These are phyloP conservation scores for Alternaria sp. DNA, from an alignment of 2,329 filamentous ascomycete species.

Conservation along the genomic window DNA sequence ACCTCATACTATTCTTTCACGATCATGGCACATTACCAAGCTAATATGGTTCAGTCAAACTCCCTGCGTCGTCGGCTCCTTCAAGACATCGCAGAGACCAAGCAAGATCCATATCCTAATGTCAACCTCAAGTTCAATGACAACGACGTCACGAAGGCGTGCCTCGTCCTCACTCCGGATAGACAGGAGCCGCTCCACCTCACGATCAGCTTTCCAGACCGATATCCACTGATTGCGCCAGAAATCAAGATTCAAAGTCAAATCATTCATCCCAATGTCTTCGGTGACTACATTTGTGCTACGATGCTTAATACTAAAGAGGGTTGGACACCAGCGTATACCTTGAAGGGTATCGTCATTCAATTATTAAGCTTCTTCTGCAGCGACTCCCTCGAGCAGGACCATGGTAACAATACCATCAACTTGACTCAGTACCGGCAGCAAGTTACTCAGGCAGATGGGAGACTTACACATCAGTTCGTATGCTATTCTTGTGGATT, in stretches of 20 bases:
- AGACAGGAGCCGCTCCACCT: conserved; percentile 55
- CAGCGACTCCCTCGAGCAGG: conserved; percentile 58
- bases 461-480: not conserved
- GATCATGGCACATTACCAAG: not conserved
- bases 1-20: not conserved
- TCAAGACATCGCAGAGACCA: conserved; percentile 58
- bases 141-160: conserved; percentile 49
- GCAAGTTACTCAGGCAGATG: not conserved
- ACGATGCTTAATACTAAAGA: conserved; percentile 55
- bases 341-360: conserved; percentile 59
- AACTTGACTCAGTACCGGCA: conserved; percentile 32
- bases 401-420: conserved; percentile 31
- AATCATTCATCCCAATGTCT: conserved; percentile 59
- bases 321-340: conserved; percentile 61
- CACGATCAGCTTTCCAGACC: conserved; percentile 46
- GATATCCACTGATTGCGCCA: conserved; percentile 55
- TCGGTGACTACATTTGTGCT: conserved; percentile 56
- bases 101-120: conserved; percentile 58
- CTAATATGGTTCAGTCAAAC: not conserved
- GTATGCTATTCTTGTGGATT: not conserved
- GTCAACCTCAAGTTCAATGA: conserved; percentile 54
- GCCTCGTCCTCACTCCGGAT: conserved; percentile 56
- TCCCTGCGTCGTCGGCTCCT: conserved; percentile 42
- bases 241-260: conserved; percentile 52
- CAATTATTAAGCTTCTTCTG: conserved; percentile 63